A percentile compares a stretch with the other conserved stretches of the same genome.
These are phyloP conservation scores for Aspergillus flavus DNA, from an alignment of 2,329 filamentous ascomycete genomes.

Conservation along the genomic window DNA sequence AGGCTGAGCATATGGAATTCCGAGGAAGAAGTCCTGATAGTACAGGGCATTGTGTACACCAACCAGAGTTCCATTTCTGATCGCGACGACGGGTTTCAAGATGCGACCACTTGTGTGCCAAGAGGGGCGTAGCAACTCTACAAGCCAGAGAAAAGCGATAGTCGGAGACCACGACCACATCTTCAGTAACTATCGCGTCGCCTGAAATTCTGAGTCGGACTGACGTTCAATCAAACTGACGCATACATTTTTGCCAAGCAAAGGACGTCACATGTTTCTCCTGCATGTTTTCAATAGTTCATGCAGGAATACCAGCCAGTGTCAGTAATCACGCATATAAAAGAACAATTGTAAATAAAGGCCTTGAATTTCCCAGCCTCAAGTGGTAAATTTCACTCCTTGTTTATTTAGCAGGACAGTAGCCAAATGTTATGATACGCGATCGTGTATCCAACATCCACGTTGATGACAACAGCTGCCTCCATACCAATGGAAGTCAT, in stretches of 20 bases:
- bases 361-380: no score
- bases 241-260: not conserved
- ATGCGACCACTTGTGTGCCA: not conserved
- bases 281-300: not conserved
- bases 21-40: slow-evolving; percentile 23
- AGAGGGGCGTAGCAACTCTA: not conserved
- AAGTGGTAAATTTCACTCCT: no score
- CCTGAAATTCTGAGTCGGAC: not conserved
- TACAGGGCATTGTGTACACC: slow-evolving; percentile 14
- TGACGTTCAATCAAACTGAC: not conserved
- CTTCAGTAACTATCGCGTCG: not conserved
- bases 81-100: not conserved
- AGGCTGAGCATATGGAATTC: slow-evolving; percentile 22
- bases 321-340: no score
- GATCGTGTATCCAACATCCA: no score
- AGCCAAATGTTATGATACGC: no score
- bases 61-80: slow-evolving; percentile 17
- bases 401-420: no score
- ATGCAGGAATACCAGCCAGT: not conserved
- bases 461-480: no score
- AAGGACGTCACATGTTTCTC: not conserved
- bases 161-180: not conserved
- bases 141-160: not conserved
- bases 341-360: no score
- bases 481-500: no score